A percentile compares a stretch with the other conserved stretches of the same genome.
Evolutionary conservation across 2,329 filamentous ascomycete genomes (phyloP).

Genomic region (Diaporthe citriasiana): DNA sequence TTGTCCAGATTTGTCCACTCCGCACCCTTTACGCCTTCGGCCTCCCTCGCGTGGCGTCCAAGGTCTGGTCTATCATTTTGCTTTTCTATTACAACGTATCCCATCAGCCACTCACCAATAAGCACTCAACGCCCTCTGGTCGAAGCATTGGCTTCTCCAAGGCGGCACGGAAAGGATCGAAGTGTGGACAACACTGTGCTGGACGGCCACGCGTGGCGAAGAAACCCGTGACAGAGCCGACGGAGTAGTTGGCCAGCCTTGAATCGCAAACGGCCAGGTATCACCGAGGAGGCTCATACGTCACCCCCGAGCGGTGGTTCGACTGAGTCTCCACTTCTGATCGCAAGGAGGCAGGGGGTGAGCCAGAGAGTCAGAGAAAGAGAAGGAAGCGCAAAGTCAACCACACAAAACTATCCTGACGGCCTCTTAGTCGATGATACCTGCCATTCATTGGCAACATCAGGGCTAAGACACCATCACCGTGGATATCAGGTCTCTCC

Average conservation of each 20-base stretch:
- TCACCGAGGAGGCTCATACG: conserved; percentile 27
- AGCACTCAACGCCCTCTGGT: background rate
- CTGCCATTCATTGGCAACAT: conserved; percentile 51
- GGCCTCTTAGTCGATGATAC: conserved; percentile 36
- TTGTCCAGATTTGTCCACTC: conserved; percentile 24
- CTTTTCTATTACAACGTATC: conserved; percentile 21
- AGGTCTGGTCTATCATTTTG: conserved; percentile 18
- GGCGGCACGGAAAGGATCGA: background rate
- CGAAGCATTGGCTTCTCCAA: conserved; percentile 18
- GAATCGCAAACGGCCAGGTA: conserved; percentile 8
- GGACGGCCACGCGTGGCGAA: conserved; percentile 8
- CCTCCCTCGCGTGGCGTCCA: conserved; percentile 20
- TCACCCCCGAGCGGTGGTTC: conserved; percentile 24
- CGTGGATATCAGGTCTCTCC: conserved; percentile 95
- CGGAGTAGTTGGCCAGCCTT: conserved; percentile 21
- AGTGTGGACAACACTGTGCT: background rate
- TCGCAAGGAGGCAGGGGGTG: conserved; percentile 32
- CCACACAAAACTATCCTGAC: conserved; percentile 20
- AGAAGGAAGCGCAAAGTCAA: conserved; percentile 30
- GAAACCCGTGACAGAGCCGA: conserved; percentile 11
- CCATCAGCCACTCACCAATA: background rate
- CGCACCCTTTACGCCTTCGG: conserved; percentile 24
- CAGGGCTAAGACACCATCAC: conserved; percentile 69
- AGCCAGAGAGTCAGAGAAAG: conserved; percentile 29
- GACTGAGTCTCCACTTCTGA: conserved; percentile 24